Conservation (phyloP, 1,284 basidiomycete genomes). For the Puccinia coronata region DNA sequence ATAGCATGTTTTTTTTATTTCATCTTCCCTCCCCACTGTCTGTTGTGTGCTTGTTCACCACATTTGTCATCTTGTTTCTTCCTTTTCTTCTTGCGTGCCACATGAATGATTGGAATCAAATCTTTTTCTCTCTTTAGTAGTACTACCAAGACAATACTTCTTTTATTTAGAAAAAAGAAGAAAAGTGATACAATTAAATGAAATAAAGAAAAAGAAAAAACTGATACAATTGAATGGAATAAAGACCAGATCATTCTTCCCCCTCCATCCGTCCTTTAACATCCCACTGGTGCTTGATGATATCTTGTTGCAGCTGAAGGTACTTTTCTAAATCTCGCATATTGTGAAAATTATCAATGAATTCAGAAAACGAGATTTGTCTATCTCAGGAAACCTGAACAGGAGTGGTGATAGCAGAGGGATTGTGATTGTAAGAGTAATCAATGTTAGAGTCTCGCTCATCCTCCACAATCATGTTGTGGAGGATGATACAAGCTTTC, state of each 20-base stretch:
- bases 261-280: not conserved
- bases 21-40: no score
- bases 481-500: not conserved
- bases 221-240: not conserved
- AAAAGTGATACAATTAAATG: not conserved
- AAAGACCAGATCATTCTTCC: not conserved
- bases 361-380: not conserved
- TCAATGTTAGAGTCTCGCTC: not conserved
- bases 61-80: no score
- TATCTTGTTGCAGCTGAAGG: not conserved
- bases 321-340: not conserved
- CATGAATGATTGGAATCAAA: no score
- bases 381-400: not conserved
- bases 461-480: slow-evolving; percentile 5
- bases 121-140: no score
- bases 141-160: no score
- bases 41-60: no score
- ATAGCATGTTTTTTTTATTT: no score
- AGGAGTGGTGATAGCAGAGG: not conserved
- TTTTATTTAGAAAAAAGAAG: not conserved
- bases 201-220: not conserved
- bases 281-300: slow-evolving; percentile 1
- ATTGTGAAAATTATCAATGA: not conserved
- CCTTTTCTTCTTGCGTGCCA: no score
- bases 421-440: not conserved